phyloP scores from a whole-genome alignment of 495 filamentous ascomycete species.

The Lasiosphaeria hispida region DNA sequence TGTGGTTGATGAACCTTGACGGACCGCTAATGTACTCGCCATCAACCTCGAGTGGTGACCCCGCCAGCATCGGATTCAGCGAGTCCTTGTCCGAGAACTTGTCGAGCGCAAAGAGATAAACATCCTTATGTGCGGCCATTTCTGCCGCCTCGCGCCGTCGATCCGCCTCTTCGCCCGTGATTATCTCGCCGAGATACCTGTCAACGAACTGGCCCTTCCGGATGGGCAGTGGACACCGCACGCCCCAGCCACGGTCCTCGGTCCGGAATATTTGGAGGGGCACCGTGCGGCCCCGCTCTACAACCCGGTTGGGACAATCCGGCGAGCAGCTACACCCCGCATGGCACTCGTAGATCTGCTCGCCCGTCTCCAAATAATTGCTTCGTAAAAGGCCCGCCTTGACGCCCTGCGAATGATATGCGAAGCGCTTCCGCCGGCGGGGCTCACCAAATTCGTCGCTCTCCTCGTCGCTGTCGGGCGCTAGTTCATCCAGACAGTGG shows the following conservation, averaged over 20 bases:
- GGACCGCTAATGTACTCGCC: conserved; percentile 56
- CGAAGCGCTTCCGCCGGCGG: conserved; percentile 33
- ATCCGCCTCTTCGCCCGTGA: conserved; percentile 68
- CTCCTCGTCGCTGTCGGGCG: conserved; percentile 32
- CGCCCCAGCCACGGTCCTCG: conserved; percentile 73
- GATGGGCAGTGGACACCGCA: conserved; percentile 67
- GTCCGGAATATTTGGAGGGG: conserved; percentile 83
- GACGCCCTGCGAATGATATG: conserved; percentile 43
- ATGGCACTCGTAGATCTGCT: conserved; percentile 86
- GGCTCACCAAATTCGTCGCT: conserved; percentile 13
- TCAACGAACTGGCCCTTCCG: conserved; percentile 82
- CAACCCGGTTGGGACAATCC: conserved; percentile 75
- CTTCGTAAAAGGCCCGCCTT: conserved; percentile 43
- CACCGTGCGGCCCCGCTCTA: conserved; percentile 73
- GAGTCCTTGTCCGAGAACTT: conserved; percentile 60
- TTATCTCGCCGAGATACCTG: conserved; percentile 83
- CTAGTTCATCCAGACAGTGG: conserved; percentile 53
- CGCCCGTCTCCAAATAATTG: conserved; percentile 48
- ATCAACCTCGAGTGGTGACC: conserved; percentile 50
- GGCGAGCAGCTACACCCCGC: conserved; percentile 62
- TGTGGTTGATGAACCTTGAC: conserved; percentile 74
- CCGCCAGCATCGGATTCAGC: conserved; percentile 39
- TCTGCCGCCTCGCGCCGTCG: conserved; percentile 55
- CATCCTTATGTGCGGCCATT: conserved; percentile 50
- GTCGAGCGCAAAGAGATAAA: conserved; percentile 84